Conservation (phyloP, 352 stramenopile genomes). For the Phytophthora sansomeana region DNA sequence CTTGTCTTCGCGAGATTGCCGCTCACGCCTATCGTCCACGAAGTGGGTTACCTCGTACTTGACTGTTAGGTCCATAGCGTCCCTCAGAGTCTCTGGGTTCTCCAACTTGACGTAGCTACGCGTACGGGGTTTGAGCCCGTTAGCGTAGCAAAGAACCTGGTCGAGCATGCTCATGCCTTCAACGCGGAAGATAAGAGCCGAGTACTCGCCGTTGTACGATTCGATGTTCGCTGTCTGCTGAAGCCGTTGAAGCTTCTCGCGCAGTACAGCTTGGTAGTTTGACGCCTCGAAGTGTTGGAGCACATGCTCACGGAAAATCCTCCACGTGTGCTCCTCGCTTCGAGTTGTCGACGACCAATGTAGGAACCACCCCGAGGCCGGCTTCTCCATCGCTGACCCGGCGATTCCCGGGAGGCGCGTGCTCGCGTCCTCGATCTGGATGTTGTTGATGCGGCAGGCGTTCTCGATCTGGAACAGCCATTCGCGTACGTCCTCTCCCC, state of each 20-base stretch:
- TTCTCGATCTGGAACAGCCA: slow-evolving; percentile 23
- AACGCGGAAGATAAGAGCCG: not conserved
- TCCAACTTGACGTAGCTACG: slow-evolving; percentile 1
- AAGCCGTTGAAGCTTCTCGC: slow-evolving; percentile 1
- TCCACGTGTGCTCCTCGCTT: slow-evolving; percentile 10
- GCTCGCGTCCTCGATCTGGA: slow-evolving; percentile 1
- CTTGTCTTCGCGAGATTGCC: not conserved
- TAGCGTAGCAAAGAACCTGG: not conserved
- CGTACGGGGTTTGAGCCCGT: not conserved
- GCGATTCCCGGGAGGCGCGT: not conserved
- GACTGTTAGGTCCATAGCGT: slow-evolving; percentile 2
- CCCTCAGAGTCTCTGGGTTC: not conserved
- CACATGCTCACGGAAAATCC: slow-evolving; percentile 13
- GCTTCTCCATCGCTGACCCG: slow-evolving; percentile 1
- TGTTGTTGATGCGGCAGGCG: slow-evolving; percentile 13
- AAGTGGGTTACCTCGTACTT: slow-evolving; percentile 10
- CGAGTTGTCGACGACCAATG: slow-evolving; percentile 6
- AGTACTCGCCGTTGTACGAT: slow-evolving; percentile 1
- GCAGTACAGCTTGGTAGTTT: slow-evolving; percentile 7
- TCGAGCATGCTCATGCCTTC: not conserved
- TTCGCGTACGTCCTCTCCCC: slow-evolving; percentile 17
- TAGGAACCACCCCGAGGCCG: slow-evolving; percentile 9
- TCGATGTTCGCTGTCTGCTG: not conserved
- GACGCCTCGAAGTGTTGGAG: slow-evolving; percentile 11
- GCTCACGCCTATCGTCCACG: not conserved